Evolutionary conservation across 345 rosid species (phyloP), one percentile per base, ranked within the genome.

Genomic region (Eutrema yunnanense): DNA sequence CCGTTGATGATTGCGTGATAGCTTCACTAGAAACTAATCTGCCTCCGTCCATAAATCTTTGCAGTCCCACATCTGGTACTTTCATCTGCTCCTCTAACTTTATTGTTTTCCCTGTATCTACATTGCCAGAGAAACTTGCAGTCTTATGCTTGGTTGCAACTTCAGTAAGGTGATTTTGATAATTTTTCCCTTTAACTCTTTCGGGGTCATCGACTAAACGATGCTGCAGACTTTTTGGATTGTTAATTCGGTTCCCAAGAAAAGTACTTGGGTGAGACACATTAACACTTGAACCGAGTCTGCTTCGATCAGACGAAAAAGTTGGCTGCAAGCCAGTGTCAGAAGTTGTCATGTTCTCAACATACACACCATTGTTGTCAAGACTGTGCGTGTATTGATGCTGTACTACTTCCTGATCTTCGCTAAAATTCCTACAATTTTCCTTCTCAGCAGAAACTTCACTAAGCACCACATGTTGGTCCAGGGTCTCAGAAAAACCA

Each of bases 71-170:
- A 67, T 63, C 86, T 41, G 87, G 41, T 76, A 67, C 80, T 49
- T 73, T 79, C 69, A 84, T 81, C 0, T 76, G 66, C 49, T 78
- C 92, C 67, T 81, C 83, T 76, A 60, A 78, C 58, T 65, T 84
- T 75, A 78, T 67, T 40, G 72, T 81, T 64, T 81, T 87, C 87
- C 90, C 82, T n/a, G 84, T 69, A 76, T 80, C 83, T 58, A 80
- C 72, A 81, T 85, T 81, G 13, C 71, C 83, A 32, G 90, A 77
- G 67, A 79, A 61, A 77, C 62, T 86, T 22, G 64, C 84, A 43
- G 51, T 72, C 76, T 73, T 85, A 38, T 58, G 83, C 59, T 85
- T 78, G 65, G 69, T 65, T 69, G 71, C 81, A 69, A 71, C 75
- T 46, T 82, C 83, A 8, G 67, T 59, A 71, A 67, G 73, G 67